Evolutionary conservation across 2,329 filamentous ascomycete genomes (phyloP).

Genomic region (Penicillium sp.): DNA sequence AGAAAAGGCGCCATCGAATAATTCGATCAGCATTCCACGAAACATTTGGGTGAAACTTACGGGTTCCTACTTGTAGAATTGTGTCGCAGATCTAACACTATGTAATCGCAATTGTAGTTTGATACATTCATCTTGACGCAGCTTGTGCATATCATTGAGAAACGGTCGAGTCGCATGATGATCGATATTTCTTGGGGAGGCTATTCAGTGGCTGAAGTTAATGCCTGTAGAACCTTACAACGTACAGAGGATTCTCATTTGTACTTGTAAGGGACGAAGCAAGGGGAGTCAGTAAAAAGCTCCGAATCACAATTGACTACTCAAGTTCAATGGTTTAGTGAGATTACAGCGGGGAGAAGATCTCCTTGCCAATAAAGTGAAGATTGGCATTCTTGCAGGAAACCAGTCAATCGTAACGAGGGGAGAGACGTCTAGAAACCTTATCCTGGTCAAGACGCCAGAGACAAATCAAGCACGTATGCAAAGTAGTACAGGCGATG

Average conservation of each 20-base stretch:
- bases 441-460: constrained; percentile 6
- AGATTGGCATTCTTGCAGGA: background rate
- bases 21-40: constrained; percentile 5
- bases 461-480: constrained; percentile 11
- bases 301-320: constrained; percentile 13
- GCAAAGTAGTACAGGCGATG: constrained; percentile 15
- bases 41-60: background rate
- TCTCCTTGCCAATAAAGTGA: background rate
- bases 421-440: constrained; percentile 9
- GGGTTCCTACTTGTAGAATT: background rate
- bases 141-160: constrained; percentile 11
- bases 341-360: background rate
- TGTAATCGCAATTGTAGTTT: background rate
- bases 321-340: background rate
- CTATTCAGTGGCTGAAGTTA: constrained; percentile 17
- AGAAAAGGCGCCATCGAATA: background rate
- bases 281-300: constrained; percentile 18
- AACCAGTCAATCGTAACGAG: constrained; percentile 1
- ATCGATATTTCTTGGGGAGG: constrained; percentile 1
- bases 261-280: constrained; percentile 15
- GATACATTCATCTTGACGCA: constrained; percentile 7
- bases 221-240: constrained; percentile 17
- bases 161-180: constrained; percentile 25
- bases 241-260: background rate
- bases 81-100: constrained; percentile 2